These are phyloP conservation scores for Alternaria sp. DNA, from an alignment of 2,329 filamentous ascomycete genomes.

Conservation along the genomic window DNA sequence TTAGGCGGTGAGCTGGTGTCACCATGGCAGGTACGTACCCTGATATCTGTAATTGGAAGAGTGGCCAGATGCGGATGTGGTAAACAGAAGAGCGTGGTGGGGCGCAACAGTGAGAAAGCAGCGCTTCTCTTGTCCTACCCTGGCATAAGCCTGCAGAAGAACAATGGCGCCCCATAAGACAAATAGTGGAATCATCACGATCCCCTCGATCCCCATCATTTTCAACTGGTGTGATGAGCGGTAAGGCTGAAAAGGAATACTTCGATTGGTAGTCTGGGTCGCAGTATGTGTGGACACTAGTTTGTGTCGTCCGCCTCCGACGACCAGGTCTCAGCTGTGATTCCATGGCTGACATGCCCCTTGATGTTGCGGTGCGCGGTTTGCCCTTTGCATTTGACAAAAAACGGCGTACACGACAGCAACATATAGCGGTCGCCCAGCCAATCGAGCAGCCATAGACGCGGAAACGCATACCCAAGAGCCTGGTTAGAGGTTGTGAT, in stretches of 20 bases:
- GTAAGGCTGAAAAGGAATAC: conserved; percentile 37
- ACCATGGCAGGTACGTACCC: conserved; percentile 29
- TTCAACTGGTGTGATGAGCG: conserved; percentile 19
- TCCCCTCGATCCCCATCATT: conserved; percentile 12
- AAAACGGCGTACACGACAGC: conserved; percentile 49
- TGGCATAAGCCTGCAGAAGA: conserved; percentile 24
- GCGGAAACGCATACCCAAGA: conserved; percentile 24
- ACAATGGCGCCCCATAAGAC: conserved; percentile 18
- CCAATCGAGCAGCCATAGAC: conserved; percentile 26
- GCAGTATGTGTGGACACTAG: conserved; percentile 29
- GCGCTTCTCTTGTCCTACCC: conserved; percentile 30
- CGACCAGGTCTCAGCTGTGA: conserved; percentile 26
- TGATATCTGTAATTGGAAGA: conserved; percentile 18
- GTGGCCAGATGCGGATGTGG: conserved; percentile 10
- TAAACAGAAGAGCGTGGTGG: conserved; percentile 26
- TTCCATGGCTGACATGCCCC: conserved; percentile 22
- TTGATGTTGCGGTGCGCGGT: conserved; percentile 26
- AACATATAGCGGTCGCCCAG: conserved; percentile 15
- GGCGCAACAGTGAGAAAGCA: conserved; percentile 19
- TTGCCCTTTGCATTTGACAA: conserved; percentile 39
- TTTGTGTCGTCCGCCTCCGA: conserved; percentile 23
- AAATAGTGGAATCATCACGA: conserved; percentile 12
- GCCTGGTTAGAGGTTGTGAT: conserved; percentile 35
- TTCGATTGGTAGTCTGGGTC: conserved; percentile 29
- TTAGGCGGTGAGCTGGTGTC: conserved; percentile 37